These are phyloP conservation scores for Fusarium sp. DNA, from an alignment of 2,329 filamentous ascomycete species.

Conservation along the genomic window DNA sequence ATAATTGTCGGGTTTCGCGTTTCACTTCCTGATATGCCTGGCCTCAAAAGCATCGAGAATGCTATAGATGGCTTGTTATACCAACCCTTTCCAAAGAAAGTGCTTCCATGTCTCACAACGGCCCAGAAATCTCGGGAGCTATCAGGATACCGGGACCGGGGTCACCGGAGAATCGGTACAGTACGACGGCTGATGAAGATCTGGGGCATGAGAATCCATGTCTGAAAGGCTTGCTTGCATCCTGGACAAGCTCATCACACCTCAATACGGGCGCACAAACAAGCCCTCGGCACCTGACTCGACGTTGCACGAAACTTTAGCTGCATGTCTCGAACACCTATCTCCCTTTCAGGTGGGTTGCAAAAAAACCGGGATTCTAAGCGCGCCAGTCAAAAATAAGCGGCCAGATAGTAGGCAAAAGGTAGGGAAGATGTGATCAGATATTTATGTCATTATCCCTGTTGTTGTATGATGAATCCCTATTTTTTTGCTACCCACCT, in stretches of 20 bases:
- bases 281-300: slow-evolving; percentile 3
- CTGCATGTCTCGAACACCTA: slow-evolving; percentile 1
- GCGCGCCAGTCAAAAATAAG: no score
- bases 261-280: slow-evolving; percentile 4
- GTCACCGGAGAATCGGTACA: slow-evolving; percentile 31
- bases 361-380: no score
- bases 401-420: no score
- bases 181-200: slow-evolving; percentile 14
- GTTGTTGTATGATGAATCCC: no score
- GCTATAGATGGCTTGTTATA: slow-evolving; percentile 9
- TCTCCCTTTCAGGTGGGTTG: not conserved
- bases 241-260: not conserved
- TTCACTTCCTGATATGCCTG: slow-evolving; percentile 9
- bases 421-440: no score
- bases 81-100: slow-evolving; percentile 7
- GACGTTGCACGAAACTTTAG: slow-evolving; percentile 13
- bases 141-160: slow-evolving; percentile 11
- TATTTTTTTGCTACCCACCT: no score
- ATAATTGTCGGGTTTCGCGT: slow-evolving; percentile 16
- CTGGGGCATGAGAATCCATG: slow-evolving; percentile 19
- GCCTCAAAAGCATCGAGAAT: not conserved
- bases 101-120: slow-evolving; percentile 32
- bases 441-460: no score
- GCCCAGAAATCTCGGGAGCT: slow-evolving; percentile 7
- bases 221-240: not conserved